These are phyloP conservation scores for Globisporangium alternatum DNA, from an alignment of 352 stramenopile species.

Conservation along the genomic window DNA sequence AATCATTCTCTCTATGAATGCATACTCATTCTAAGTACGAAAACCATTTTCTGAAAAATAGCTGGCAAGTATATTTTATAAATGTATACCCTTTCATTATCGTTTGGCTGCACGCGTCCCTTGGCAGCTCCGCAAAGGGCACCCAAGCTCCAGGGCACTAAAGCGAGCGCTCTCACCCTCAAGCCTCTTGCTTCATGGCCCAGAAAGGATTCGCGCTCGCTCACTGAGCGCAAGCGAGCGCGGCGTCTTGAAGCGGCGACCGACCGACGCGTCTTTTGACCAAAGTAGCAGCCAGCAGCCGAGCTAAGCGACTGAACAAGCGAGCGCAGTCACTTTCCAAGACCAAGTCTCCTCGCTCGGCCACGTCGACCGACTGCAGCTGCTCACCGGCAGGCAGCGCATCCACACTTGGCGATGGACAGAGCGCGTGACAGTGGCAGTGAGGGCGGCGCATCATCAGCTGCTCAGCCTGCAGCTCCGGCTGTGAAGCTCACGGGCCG, in stretches of 20 bases:
- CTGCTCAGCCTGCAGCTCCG: background rate
- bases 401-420: slow-evolving; percentile 6
- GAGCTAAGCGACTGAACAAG: background rate
- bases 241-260: slow-evolving; percentile 21
- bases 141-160: background rate
- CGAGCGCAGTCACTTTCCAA: background rate
- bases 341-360: background rate
- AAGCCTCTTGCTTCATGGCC: no score
- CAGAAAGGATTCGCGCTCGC: no score
- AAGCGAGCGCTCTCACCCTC: slow-evolving; percentile 2
- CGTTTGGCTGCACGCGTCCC: slow-evolving; percentile 6
- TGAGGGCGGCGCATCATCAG: background rate
- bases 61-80: background rate
- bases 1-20: background rate
- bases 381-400: slow-evolving; percentile 10
- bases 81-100: background rate
- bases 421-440: background rate
- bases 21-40: background rate
- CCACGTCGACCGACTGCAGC: background rate
- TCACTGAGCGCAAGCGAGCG: no score
- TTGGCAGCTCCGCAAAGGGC: slow-evolving; percentile 1
- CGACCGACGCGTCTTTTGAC: slow-evolving; percentile 16
- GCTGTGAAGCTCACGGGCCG: slow-evolving; percentile 9
- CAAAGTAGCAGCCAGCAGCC: background rate
- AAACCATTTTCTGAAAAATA: background rate